phyloP scores from a whole-genome alignment of 352 stramenopile species.

The Bremia lactucae region DNA sequence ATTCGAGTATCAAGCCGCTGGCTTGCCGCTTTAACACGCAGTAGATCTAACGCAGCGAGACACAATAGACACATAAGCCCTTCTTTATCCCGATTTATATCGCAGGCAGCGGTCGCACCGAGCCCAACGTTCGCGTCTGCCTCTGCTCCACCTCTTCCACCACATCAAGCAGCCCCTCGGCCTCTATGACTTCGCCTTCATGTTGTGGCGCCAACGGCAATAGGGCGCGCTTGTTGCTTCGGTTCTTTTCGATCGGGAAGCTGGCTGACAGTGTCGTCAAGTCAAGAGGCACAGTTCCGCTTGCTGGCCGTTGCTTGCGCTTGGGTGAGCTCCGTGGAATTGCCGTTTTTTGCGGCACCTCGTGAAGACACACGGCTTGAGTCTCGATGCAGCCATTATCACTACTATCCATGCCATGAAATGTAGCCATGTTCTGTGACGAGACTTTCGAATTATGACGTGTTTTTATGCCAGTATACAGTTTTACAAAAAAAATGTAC shows the following conservation, averaged over 20 bases:
- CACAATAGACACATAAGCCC: constrained; percentile 11
- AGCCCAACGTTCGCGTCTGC: constrained; percentile 28
- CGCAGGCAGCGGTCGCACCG: constrained; percentile 15
- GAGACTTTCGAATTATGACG: too few relatives aligned
- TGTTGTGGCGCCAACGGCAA: constrained; percentile 11
- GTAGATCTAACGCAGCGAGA: constrained; percentile 25
- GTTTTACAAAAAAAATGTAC: too few relatives aligned
- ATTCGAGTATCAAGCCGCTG: constrained; percentile 23
- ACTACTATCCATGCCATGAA: too few relatives aligned
- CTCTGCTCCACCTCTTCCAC: constrained; percentile 28
- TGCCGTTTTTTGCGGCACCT: too few relatives aligned
- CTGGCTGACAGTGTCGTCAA: constrained; percentile 5
- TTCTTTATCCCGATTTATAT: not conserved
- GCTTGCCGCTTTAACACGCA: constrained; percentile 32
- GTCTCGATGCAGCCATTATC: too few relatives aligned
- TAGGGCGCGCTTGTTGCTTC: constrained; percentile 33
- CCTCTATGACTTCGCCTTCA: constrained; percentile 26
- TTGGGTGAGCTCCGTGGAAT: too few relatives aligned
- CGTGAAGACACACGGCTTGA: too few relatives aligned
- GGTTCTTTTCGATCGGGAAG: constrained; percentile 15
- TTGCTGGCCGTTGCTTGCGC: not conserved
- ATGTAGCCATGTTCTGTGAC: too few relatives aligned
- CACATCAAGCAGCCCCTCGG: constrained; percentile 40
- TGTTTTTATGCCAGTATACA: too few relatives aligned
- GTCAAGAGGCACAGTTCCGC: constrained; percentile 6